Evolutionary conservation across 441 rosid genomes (phyloP).

Genomic region (Pelargonium australe): DNA sequence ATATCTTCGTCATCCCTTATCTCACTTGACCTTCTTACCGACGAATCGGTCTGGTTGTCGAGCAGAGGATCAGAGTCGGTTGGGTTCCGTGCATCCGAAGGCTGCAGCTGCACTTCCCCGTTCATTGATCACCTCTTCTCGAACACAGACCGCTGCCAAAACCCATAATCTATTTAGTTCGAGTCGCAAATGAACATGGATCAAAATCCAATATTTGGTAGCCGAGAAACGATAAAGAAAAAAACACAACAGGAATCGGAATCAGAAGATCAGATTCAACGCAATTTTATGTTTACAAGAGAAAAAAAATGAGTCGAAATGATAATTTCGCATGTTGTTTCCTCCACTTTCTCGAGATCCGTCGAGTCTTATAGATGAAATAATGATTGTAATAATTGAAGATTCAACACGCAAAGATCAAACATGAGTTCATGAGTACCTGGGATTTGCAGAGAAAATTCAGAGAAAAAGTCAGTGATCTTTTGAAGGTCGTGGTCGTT

Average conservation of each 20-base stretch:
- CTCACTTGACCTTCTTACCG: constrained; percentile 39
- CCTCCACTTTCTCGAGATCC: too few relatives aligned
- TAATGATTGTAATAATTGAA: too few relatives aligned
- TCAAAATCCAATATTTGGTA: too few relatives aligned
- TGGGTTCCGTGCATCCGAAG: constrained; percentile 34
- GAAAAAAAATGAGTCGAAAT: too few relatives aligned
- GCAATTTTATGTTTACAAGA: too few relatives aligned
- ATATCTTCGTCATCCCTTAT: constrained; percentile 54
- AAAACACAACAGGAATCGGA: too few relatives aligned
- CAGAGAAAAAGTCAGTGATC: constrained; percentile 10
- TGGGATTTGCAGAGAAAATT: not conserved
- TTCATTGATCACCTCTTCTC: constrained; percentile 29
- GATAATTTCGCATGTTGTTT: too few relatives aligned
- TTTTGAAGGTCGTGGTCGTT: not conserved
- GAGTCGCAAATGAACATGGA: too few relatives aligned
- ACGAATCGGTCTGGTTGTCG: constrained; percentile 23
- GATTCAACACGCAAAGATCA: too few relatives aligned
- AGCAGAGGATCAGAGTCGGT: constrained; percentile 74
- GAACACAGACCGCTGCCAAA: not conserved
- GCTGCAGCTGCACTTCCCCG: constrained; percentile 64
- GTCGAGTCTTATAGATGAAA: too few relatives aligned
- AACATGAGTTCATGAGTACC: constrained; percentile 1
- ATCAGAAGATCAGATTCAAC: too few relatives aligned
- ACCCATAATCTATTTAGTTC: constrained; percentile 13
- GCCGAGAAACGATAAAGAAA: too few relatives aligned